Conservation (phyloP, 352 stramenopile species). For the Sclerospora graminicola region DNA sequence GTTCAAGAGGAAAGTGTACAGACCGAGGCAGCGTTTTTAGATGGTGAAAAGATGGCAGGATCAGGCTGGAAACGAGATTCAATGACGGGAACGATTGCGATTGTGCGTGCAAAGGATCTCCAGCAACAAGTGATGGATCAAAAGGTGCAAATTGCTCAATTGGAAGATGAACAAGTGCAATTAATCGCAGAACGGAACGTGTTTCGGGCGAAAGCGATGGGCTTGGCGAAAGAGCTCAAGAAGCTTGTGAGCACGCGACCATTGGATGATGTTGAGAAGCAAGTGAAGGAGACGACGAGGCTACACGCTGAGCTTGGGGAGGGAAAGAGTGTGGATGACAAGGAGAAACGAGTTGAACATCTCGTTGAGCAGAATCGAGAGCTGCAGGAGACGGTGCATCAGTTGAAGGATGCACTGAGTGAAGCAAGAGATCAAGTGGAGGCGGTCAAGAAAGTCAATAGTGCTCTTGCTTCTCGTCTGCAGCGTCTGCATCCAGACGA, state of each 20-base stretch:
- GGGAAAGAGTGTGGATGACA: slow-evolving; percentile 46
- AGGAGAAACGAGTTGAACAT: slow-evolving; percentile 49
- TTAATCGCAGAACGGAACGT: slow-evolving; percentile 49
- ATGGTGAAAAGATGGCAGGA: slow-evolving; percentile 3
- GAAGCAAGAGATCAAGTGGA: slow-evolving; percentile 59
- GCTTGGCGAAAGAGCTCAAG: slow-evolving; percentile 51
- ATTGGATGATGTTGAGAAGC: slow-evolving; percentile 38
- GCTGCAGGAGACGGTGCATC: slow-evolving; percentile 58
- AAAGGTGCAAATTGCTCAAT: slow-evolving; percentile 13
- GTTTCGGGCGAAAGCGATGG: slow-evolving; percentile 34
- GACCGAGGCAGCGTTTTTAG: slow-evolving; percentile 31
- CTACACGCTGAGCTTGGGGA: slow-evolving; percentile 42
- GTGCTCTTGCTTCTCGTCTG: slow-evolving; percentile 52
- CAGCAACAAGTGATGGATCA: slow-evolving; percentile 28
- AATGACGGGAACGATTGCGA: slow-evolving; percentile 23
- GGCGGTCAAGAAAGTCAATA: slow-evolving; percentile 71
- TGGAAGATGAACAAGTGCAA: slow-evolving; percentile 29
- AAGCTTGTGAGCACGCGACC: slow-evolving; percentile 40
- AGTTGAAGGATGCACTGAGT: slow-evolving; percentile 61
- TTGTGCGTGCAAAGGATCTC: slow-evolving; percentile 30
- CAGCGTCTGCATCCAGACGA: slow-evolving; percentile 42
- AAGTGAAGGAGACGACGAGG: slow-evolving; percentile 50
- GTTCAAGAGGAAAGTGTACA: slow-evolving; percentile 29
- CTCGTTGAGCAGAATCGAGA: slow-evolving; percentile 54
- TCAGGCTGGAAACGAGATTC: slow-evolving; percentile 12